phyloP scores from a whole-genome alignment of 257 asterid species.

The Solanum chaucha region DNA sequence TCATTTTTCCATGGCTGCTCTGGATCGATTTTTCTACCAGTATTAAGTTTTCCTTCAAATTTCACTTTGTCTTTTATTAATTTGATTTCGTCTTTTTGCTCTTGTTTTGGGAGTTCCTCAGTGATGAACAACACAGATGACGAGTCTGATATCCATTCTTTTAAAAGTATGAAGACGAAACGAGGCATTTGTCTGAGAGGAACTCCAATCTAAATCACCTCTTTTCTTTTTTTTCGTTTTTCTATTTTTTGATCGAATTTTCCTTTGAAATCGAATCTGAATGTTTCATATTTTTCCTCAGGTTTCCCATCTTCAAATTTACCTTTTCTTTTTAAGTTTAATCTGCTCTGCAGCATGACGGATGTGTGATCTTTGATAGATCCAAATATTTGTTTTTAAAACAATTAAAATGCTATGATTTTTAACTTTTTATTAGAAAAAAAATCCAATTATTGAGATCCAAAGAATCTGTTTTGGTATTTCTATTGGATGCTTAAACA shows the following conservation, averaged over 20 bases:
- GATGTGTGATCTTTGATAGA: not conserved
- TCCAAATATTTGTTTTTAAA: not conserved
- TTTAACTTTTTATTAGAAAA: not conserved
- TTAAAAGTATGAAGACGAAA: slow-evolving; percentile 33
- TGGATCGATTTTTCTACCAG: not conserved
- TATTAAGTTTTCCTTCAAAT: not conserved
- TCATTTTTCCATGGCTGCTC: not conserved
- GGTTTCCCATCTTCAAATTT: not conserved
- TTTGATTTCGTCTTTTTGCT: not conserved
- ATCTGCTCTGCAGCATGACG: too few relatives aligned
- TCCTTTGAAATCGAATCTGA: not conserved
- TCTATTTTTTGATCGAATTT: not conserved
- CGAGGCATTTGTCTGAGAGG: slow-evolving; percentile 96
- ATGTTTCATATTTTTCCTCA: not conserved
- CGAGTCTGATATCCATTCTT: slow-evolving; percentile 93
- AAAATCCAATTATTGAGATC: not conserved
- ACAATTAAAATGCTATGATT: not conserved
- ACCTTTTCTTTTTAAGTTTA: not conserved
- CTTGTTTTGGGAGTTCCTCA: slow-evolving; percentile 21
- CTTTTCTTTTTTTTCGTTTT: too few relatives aligned
- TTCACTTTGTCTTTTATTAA: not conserved
- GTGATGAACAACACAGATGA: slow-evolving; percentile 65
- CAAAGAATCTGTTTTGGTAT: not conserved
- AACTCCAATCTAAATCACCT: not conserved
- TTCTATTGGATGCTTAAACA: not conserved